Evolutionary conservation across 257 asterid genomes (phyloP).

Genomic region (Anisodus acutangulus): DNA sequence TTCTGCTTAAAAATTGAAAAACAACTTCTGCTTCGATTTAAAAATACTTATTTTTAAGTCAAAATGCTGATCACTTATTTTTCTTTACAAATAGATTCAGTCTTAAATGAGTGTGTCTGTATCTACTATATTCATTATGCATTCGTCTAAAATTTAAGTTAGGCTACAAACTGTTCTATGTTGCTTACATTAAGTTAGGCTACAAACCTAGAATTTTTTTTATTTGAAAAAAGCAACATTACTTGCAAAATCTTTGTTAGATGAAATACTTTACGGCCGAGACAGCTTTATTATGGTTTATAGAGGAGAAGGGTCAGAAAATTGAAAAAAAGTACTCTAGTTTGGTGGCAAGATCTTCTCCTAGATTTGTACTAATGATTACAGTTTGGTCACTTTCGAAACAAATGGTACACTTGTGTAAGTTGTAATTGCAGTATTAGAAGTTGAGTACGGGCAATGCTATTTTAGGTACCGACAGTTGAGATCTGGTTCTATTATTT

Average conservation of each 20-base stretch:
- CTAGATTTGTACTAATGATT: neutral
- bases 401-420: neutral
- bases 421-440: neutral
- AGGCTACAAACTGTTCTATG: neutral
- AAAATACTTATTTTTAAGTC: neutral
- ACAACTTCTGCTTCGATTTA: too few relatives aligned
- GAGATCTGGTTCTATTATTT: neutral
- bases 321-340: neutral
- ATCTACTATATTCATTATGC: neutral
- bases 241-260: neutral
- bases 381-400: neutral
- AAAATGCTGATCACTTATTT: neutral
- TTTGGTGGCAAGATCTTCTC: neutral
- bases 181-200: neutral
- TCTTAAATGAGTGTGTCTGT: neutral
- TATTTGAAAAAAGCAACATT: neutral
- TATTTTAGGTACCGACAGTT: neutral
- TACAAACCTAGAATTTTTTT: neutral
- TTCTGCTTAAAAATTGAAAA: too few relatives aligned
- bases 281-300: neutral
- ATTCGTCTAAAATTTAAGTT: neutral
- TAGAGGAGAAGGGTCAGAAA: slow-evolving; percentile 13
- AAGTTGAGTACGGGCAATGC: neutral
- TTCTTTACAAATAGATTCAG: neutral
- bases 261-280: neutral